Evolutionary conservation across 1,139 yeast species (phyloP).

Genomic region (Magnusiomyces ingens): DNA sequence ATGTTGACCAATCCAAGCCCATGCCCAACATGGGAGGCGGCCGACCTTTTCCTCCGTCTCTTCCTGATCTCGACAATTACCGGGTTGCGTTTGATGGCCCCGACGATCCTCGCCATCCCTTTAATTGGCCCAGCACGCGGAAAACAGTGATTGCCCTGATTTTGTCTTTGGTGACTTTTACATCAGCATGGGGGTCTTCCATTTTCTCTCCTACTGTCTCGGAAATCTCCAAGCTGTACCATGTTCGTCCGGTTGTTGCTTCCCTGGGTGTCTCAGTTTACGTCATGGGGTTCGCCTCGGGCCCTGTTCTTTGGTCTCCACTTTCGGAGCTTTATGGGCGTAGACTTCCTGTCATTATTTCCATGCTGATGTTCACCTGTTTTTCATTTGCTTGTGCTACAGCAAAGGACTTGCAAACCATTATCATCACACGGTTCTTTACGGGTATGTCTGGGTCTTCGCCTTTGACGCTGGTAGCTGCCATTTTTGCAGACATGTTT

Average conservation of each 20-base stretch:
- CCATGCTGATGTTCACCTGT: slow-evolving; percentile 49
- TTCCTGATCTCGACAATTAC: slow-evolving; percentile 42
- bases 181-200: slow-evolving; percentile 41
- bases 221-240: slow-evolving; percentile 27
- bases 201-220: slow-evolving; percentile 36
- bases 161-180: slow-evolving; percentile 30
- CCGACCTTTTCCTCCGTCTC: slow-evolving; percentile 42
- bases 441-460: slow-evolving; percentile 75
- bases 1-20: slow-evolving; percentile 2
- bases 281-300: slow-evolving; percentile 76
- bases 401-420: slow-evolving; percentile 64
- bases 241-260: slow-evolving; percentile 30
- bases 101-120: slow-evolving; percentile 45
- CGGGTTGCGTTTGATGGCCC: slow-evolving; percentile 48
- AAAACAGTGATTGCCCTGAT: slow-evolving; percentile 27
- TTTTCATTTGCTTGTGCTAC: slow-evolving; percentile 70
- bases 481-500: slow-evolving; percentile 72
- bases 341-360: slow-evolving; percentile 46
- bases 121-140: slow-evolving; percentile 38
- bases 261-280: slow-evolving; percentile 58
- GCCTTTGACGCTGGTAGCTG: slow-evolving; percentile 77
- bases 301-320: slow-evolving; percentile 80
- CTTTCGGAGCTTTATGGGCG: slow-evolving; percentile 72
- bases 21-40: slow-evolving; percentile 38
- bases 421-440: slow-evolving; percentile 67